Conservation (phyloP, 176 grass and related monocot species). For the Cenchrus purpureus region DNA sequence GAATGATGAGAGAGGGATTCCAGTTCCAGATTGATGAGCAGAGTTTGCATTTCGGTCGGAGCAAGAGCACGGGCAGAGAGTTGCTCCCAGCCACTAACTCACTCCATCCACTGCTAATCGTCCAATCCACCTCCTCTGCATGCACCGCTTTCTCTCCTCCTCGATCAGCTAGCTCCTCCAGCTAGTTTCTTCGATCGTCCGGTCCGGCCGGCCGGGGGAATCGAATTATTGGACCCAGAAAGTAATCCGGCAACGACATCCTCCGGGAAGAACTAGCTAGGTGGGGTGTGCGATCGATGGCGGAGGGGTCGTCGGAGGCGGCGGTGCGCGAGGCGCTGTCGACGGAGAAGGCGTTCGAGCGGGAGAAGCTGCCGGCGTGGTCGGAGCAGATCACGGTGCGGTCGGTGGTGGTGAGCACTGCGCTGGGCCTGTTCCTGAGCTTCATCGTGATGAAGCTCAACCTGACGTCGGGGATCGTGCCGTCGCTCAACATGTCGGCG, state of each 20-base stretch:
- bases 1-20: too few relatives aligned
- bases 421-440: slow-evolving; percentile 69
- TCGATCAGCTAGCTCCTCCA: neutral
- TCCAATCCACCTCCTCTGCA: neutral
- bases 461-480: slow-evolving; percentile 73
- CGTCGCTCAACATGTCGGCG: slow-evolving; percentile 64
- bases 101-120: neutral
- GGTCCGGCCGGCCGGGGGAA: neutral
- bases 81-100: slow-evolving; percentile 15
- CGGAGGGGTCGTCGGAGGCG: slow-evolving; percentile 6
- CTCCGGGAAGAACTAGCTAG: too few relatives aligned
- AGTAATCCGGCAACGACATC: too few relatives aligned
- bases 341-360: slow-evolving; percentile 68
- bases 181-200: neutral
- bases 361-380: slow-evolving; percentile 59
- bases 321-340: slow-evolving; percentile 45
- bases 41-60: too few relatives aligned
- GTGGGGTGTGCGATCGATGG: neutral
- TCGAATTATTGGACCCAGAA: neutral
- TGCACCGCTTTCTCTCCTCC: neutral
- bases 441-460: slow-evolving; percentile 94
- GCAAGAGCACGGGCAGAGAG: neutral
- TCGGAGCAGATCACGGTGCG: slow-evolving; percentile 72
- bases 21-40: too few relatives aligned
- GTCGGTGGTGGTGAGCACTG: slow-evolving; percentile 60